Base-by-base conservation (phyloP, 306 rosid genomes). In the Gillenia trifoliata region DNA sequence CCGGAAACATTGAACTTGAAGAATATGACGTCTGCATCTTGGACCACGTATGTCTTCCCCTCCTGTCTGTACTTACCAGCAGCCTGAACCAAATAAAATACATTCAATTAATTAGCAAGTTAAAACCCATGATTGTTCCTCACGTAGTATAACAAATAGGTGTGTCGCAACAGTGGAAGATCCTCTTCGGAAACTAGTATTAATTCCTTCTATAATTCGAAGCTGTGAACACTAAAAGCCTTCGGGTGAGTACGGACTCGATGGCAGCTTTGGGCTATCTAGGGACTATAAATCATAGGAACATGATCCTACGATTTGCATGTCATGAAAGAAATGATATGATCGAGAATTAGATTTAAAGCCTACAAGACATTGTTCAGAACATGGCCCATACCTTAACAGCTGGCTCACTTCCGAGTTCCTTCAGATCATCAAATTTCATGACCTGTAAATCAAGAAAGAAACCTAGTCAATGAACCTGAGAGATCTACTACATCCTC, bases 341-440 rank as follows among this genome's bases (percentile, higher is more conserved):
- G 71, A 31, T 9, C 15, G 4, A 29, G 43, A 57, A 30, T 64
- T 54, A 64, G 47, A 9, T 74, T 11, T 29, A 31, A 63, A 47
- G 43, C 66, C 43, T 23, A 64, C 54, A 33, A 69, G 12, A 59
- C 19, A 79, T 52, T 64, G 47, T 56, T 40, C 59, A 76, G 62
- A 73, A 33, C 20, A 13, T 61, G 40, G 64, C 38, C 38, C 70
- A 73, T 82, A 94, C 98, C 98, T 94, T 94, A 29, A 91, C 98
- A 81, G 99, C 96, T 26, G 87, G 4, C 87, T 94, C 99, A 20
- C 30, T 86, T 13, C 98, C 99, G 33, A 74, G 99, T 74, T 94
- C 99, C 86, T 94, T 94, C 75, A 94, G 93, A 83, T 94, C 98
- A 0, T 94, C 98, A 79, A 92, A 94, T 82, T 94, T 94, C 98